Conservation (phyloP, 2,329 filamentous ascomycete genomes). For the Plenodomus lindquistii region DNA sequence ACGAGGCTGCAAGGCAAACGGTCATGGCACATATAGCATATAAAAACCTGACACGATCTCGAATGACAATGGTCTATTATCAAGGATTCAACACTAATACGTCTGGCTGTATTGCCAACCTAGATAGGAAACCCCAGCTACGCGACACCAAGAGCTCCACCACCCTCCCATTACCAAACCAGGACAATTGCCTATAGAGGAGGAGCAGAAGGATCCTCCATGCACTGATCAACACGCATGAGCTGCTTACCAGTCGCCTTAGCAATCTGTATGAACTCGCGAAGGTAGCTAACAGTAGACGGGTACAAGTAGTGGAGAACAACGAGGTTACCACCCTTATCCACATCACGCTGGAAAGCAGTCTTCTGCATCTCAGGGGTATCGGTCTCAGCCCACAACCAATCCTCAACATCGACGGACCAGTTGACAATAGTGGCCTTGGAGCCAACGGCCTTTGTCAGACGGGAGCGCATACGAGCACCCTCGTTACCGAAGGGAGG, state of each 20-base stretch:
- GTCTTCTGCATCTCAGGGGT: slow-evolving; percentile 70
- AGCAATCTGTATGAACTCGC: slow-evolving; percentile 66
- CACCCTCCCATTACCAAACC: neutral
- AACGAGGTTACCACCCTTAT: slow-evolving; percentile 65
- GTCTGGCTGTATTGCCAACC: no score
- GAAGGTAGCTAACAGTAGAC: slow-evolving; percentile 65
- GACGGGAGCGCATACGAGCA: slow-evolving; percentile 66
- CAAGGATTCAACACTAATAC: no score
- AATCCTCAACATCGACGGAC: slow-evolving; percentile 73
- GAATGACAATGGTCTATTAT: no score
- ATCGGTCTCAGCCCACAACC: slow-evolving; percentile 64
- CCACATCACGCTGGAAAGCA: slow-evolving; percentile 66
- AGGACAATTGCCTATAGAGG: slow-evolving; percentile 5
- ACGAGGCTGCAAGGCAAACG: no score
- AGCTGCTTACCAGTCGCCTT: slow-evolving; percentile 66
- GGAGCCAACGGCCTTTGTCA: slow-evolving; percentile 54
- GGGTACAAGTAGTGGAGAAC: slow-evolving; percentile 72
- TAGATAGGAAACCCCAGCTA: no score
- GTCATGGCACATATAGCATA: no score
- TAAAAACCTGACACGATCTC: no score
- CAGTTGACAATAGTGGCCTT: slow-evolving; percentile 65
- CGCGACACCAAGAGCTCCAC: neutral
- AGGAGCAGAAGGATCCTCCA: slow-evolving; percentile 64
- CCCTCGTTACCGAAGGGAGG: slow-evolving; percentile 71
- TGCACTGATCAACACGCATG: slow-evolving; percentile 69